A percentile compares a stretch with the other conserved stretches of the same genome.
phyloP scores from a whole-genome alignment of 192 early-diverging fungal genomes.

The Fimicolochytrium jonesii region DNA sequence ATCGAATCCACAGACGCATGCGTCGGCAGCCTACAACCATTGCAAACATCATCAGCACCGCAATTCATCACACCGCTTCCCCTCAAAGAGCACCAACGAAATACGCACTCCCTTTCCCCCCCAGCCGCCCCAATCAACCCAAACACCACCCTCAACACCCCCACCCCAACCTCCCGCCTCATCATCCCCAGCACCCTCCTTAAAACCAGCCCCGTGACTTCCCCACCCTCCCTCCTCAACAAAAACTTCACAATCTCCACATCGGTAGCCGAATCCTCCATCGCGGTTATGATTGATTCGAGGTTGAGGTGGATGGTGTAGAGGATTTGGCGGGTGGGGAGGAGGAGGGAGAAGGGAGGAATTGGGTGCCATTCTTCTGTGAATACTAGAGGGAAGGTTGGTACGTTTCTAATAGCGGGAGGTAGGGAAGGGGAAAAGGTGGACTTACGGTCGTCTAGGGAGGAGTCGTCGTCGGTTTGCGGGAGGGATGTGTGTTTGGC shows the following conservation, averaged over 20 bases:
- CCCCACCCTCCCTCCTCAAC: background rate
- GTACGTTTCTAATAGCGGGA: too few relatives aligned
- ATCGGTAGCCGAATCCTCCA: background rate
- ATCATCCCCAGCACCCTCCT: background rate
- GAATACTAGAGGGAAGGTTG: background rate
- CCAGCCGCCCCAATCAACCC: too few relatives aligned
- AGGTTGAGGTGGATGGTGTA: conserved; percentile 4
- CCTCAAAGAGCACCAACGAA: too few relatives aligned
- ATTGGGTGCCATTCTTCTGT: conserved; percentile 8
- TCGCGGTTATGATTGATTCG: background rate
- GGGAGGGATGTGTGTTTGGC: too few relatives aligned
- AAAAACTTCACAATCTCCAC: conserved; percentile 8
- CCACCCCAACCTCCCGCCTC: background rate
- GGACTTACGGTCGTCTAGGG: too few relatives aligned
- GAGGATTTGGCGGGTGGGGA: background rate
- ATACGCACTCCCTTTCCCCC: too few relatives aligned
- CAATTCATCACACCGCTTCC: too few relatives aligned
- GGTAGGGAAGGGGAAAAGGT: too few relatives aligned
- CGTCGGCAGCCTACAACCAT: too few relatives aligned
- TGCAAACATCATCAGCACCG: too few relatives aligned
- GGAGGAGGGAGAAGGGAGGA: background rate
- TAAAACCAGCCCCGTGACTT: background rate
- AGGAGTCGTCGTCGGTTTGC: too few relatives aligned
- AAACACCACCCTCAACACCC: background rate
- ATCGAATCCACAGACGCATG: too few relatives aligned